A percentile compares a stretch with the other conserved stretches of the same genome.
phyloP scores from a whole-genome alignment of 495 filamentous ascomycete genomes.

The Recurvomyces mirabilis region DNA sequence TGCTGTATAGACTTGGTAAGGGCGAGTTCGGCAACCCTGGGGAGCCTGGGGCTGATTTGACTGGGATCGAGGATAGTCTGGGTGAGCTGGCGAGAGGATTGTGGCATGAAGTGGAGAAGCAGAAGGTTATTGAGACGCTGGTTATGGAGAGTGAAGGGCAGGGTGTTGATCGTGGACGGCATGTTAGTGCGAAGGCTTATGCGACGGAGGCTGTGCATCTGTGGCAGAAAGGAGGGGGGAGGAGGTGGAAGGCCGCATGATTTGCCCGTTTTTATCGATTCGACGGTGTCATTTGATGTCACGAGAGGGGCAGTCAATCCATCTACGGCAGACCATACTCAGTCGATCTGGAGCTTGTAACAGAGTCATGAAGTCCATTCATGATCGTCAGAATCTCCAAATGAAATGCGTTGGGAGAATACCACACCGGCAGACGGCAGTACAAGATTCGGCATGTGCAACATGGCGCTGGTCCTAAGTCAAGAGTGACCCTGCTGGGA shows the following conservation, averaged over 20 bases:
- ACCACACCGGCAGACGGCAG: too few species aligned
- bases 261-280: too few species aligned
- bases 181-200: conserved; percentile 61
- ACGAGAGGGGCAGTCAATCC: too few species aligned
- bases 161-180: conserved; percentile 31
- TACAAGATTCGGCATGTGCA: too few species aligned
- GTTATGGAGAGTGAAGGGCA: conserved; percentile 48
- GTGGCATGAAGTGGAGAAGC: conserved; percentile 53
- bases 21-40: conserved; percentile 55
- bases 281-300: too few species aligned
- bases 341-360: too few species aligned
- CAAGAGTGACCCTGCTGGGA: too few species aligned
- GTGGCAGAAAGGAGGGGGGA: conserved; percentile 67
- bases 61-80: conserved; percentile 20
- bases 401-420: too few species aligned
- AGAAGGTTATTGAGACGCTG: conserved; percentile 61
- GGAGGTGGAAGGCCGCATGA: conserved; percentile 31
- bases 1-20: conserved; percentile 70
- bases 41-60: conserved; percentile 11
- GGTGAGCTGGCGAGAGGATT: conserved; percentile 30
- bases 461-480: too few species aligned
- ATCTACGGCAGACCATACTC: too few species aligned
- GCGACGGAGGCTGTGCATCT: conserved; percentile 88
- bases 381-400: too few species aligned
- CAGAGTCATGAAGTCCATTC: too few species aligned